phyloP scores from a whole-genome alignment of 805 yeast species.

The Lachancea sp. region DNA sequence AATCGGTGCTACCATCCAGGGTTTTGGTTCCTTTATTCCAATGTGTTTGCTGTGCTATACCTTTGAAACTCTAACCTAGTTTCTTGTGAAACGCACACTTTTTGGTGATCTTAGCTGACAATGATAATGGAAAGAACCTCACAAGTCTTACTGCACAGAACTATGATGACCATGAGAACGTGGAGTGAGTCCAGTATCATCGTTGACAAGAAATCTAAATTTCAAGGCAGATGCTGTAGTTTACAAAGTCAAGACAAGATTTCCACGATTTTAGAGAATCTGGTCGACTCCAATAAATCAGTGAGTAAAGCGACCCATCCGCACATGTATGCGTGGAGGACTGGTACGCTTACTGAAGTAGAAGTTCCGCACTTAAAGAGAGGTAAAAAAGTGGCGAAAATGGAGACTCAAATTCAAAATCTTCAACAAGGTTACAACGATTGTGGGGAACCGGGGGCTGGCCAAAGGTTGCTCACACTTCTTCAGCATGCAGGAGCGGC shows the following conservation, averaged over 20 bases:
- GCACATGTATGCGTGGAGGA: conserved; percentile 69
- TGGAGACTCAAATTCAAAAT: conserved; percentile 8
- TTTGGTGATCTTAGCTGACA: too few species aligned
- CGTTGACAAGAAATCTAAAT: conserved; percentile 53
- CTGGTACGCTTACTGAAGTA: conserved; percentile 27
- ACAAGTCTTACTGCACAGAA: neutral
- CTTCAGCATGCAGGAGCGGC: conserved; percentile 43
- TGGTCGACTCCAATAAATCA: conserved; percentile 41
- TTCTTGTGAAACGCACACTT: neutral
- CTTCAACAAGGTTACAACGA: conserved; percentile 57
- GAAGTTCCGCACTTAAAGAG: conserved; percentile 7
- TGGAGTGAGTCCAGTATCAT: conserved; percentile 41
- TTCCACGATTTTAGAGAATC: conserved; percentile 35
- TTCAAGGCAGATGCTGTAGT: conserved; percentile 53
- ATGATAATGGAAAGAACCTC: neutral
- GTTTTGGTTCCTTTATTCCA: neutral
- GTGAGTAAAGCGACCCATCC: conserved; percentile 62
- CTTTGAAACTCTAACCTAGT: neutral
- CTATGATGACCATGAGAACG: conserved; percentile 2
- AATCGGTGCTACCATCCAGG: neutral
- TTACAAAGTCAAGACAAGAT: conserved; percentile 40
- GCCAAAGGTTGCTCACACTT: conserved; percentile 49
- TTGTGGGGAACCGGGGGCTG: conserved; percentile 74
- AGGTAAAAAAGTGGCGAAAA: conserved; percentile 11
- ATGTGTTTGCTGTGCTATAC: neutral